Conservation (phyloP, 2,329 filamentous ascomycete genomes). For the Botrytis galanthina region DNA sequence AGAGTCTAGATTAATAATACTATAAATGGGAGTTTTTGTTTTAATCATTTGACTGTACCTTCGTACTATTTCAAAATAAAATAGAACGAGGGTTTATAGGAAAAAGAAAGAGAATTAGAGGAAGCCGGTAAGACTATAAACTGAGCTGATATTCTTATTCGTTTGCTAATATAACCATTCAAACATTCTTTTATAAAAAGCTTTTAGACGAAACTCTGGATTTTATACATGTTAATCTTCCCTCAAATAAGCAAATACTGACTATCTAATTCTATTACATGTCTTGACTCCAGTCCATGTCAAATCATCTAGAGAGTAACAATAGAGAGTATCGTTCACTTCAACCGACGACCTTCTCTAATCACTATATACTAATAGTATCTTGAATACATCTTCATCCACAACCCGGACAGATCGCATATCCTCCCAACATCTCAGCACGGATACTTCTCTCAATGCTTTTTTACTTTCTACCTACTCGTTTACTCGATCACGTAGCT, state of each 20-base stretch:
- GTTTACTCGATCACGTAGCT: not conserved
- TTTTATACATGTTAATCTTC: not conserved
- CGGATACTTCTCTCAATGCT: not conserved
- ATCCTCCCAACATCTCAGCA: not conserved
- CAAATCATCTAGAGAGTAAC: not conserved
- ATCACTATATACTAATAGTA: not conserved
- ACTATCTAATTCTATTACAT: not conserved
- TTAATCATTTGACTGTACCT: no score
- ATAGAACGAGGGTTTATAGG: rapidly evolving
- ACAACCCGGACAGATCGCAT: not conserved
- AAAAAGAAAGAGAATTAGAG: rapidly evolving
- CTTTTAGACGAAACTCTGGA: not conserved
- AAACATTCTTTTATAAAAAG: not conserved
- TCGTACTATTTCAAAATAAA: no score
- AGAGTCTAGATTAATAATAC: not conserved
- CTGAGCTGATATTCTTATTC: not conserved
- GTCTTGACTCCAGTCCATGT: not conserved
- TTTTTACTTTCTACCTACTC: not conserved
- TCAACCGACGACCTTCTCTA: not conserved
- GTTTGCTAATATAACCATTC: not conserved
- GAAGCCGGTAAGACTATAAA: not conserved
- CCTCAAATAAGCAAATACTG: not conserved
- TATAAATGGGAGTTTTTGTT: not conserved
- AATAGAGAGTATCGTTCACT: not conserved
- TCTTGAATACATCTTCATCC: not conserved